phyloP scores from a whole-genome alignment of 352 stramenopile genomes.

The Thalassiosira livingstoniorum region DNA sequence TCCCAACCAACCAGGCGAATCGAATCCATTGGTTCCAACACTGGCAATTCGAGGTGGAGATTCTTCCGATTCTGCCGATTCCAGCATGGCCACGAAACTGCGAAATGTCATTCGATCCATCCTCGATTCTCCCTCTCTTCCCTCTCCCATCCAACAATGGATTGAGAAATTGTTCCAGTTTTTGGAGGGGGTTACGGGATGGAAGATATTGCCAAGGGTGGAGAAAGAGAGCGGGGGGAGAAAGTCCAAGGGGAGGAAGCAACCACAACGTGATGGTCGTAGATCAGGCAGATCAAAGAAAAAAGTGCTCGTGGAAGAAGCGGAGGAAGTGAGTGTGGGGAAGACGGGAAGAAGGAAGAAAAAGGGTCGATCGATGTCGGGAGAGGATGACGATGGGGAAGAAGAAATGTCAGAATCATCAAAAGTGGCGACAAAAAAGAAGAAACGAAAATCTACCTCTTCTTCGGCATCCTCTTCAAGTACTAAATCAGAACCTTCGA shows the following conservation, averaged over 20 bases:
- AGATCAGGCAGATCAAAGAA: too few relatives aligned
- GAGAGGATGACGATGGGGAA: constrained; percentile 15
- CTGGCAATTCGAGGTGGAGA: constrained; percentile 35
- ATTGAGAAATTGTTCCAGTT: constrained; percentile 37
- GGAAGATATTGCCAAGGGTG: constrained; percentile 24
- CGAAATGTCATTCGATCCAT: constrained; percentile 36
- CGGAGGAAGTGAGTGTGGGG: constrained; percentile 19
- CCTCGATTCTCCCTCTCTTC: constrained; percentile 27
- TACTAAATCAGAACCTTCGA: background rate
- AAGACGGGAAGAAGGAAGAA: constrained; percentile 12
- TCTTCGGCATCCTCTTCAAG: background rate
- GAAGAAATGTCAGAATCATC: constrained; percentile 9
- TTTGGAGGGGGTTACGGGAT: constrained; percentile 42
- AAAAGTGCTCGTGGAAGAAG: constrained; percentile 21
- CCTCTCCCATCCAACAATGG: constrained; percentile 35
- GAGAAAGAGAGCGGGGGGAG: constrained; percentile 46
- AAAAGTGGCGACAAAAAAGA: constrained; percentile 29
- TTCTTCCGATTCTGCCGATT: too few relatives aligned
- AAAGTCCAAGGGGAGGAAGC: constrained; percentile 13
- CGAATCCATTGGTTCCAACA: background rate
- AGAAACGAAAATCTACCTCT: constrained; percentile 16
- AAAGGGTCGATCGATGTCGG: background rate
- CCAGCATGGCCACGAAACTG: too few relatives aligned
- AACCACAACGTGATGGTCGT: too few relatives aligned
- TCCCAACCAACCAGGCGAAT: too few relatives aligned